Evolutionary conservation across 305 asterid species (phyloP).

Genomic region (Plantago rigida): DNA sequence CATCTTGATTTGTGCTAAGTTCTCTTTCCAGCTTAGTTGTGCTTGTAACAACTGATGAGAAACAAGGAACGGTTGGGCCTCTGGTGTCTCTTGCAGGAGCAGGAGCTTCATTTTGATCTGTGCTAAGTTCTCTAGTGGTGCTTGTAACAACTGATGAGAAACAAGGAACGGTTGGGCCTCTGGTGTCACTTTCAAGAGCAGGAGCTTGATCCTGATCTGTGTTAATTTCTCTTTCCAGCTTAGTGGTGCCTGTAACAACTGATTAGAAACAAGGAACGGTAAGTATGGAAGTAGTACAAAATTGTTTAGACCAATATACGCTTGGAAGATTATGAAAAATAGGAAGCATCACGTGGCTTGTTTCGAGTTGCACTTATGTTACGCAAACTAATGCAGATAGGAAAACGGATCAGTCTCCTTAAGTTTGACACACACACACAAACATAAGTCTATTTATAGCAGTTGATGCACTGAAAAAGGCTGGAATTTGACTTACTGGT

Average conservation of each 20-base stretch:
- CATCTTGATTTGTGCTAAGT: slow-evolving; percentile 24
- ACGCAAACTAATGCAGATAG: neutral
- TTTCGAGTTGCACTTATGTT: neutral
- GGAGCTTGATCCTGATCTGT: slow-evolving; percentile 30
- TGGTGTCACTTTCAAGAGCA: slow-evolving; percentile 25
- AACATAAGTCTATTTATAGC: too few species aligned
- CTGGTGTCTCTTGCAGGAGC: slow-evolving; percentile 25
- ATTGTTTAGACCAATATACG: slow-evolving; percentile 4
- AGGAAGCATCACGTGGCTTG: neutral
- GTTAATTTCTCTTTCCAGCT: slow-evolving; percentile 27
- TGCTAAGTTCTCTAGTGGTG: slow-evolving; percentile 26
- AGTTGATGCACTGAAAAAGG: neutral
- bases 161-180: slow-evolving; percentile 21
- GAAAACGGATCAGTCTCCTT: neutral
- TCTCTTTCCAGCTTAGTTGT: slow-evolving; percentile 29
- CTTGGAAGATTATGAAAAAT: slow-evolving; percentile 8
- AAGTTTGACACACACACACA: too few species aligned
- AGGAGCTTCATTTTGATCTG: slow-evolving; percentile 31
- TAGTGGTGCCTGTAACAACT: slow-evolving; percentile 29
- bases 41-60: slow-evolving; percentile 30
- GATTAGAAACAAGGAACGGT: slow-evolving; percentile 21
- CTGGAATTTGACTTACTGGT: slow-evolving; percentile 37
- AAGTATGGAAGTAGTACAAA: slow-evolving; percentile 8
- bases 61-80: slow-evolving; percentile 13
- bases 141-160: slow-evolving; percentile 30